Percentiles rank a stretch among this genome's conserved stretches.
Conservation (phyloP, 257 asterid species). For the Perilla frutescens region DNA sequence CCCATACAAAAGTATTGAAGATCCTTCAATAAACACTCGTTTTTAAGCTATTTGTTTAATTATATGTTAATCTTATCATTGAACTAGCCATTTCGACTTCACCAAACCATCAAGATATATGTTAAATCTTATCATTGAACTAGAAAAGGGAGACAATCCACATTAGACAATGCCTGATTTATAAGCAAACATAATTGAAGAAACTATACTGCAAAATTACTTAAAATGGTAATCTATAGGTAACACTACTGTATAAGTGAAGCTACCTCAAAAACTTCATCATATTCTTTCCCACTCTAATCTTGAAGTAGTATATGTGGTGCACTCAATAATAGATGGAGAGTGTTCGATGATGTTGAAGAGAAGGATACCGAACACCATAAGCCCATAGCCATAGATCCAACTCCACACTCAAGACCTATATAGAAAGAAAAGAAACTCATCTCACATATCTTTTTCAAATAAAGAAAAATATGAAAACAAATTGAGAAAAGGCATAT, state of each 20-base stretch:
- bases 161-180: background rate
- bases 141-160: conserved; percentile 8
- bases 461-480: background rate
- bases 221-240: background rate
- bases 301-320: background rate
- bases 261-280: conserved; percentile 29
- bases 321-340: conserved; percentile 72
- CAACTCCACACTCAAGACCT: conserved; percentile 95
- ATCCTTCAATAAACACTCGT: no score
- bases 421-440: conserved; percentile 33
- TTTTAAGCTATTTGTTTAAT: no score
- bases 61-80: no score
- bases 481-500: background rate
- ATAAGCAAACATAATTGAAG: background rate
- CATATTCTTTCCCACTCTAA: conserved; percentile 9
- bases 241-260: background rate
- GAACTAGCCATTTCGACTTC: no score
- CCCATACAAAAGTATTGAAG: no score
- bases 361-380: conserved; percentile 70
- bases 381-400: conserved; percentile 97
- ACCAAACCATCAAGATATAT: no score
- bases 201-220: conserved; percentile 13
- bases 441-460: conserved; percentile 28
- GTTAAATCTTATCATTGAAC: conserved; percentile 1
- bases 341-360: conserved; percentile 88